Evolutionary conservation across 306 rosid genomes (phyloP).

Genomic region (Lupinus albus): DNA sequence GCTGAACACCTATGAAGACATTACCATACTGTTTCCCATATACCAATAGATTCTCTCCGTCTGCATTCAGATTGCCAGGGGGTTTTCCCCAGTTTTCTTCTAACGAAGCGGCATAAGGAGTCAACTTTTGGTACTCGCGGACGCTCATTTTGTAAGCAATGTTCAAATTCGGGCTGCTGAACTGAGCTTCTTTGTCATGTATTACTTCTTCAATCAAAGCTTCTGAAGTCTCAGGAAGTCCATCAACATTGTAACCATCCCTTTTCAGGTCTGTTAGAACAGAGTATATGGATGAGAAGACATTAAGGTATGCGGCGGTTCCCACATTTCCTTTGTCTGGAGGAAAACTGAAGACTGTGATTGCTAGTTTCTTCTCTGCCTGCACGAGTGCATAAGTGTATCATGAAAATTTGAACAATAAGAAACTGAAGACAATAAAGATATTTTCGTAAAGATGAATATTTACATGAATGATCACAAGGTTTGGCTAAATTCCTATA

Average conservation of each 20-base stretch:
- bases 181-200: constrained; percentile 98
- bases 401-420: constrained; percentile 26
- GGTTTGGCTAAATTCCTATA: background rate
- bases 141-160: constrained; percentile 90
- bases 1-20: constrained; percentile 90
- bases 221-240: constrained; percentile 92
- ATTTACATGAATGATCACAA: background rate
- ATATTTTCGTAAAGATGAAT: background rate
- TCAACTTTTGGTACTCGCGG: constrained; percentile 79
- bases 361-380: constrained; percentile 84
- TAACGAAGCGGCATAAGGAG: constrained; percentile 78
- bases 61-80: constrained; percentile 93
- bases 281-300: constrained; percentile 86
- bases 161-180: constrained; percentile 93
- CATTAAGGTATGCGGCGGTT: constrained; percentile 95
- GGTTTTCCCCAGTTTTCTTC: constrained; percentile 99
- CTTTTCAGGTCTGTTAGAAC: constrained; percentile 77
- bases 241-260: constrained; percentile 88
- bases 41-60: constrained; percentile 92
- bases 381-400: constrained; percentile 45
- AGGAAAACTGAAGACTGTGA: constrained; percentile 97
- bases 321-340: constrained; percentile 99
- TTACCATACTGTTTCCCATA: constrained; percentile 91
- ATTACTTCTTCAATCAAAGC: constrained; percentile 87
- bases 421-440: background rate